These are phyloP conservation scores for Mycena latifolia DNA, from an alignment of 768 basidiomycete species.

Conservation along the genomic window DNA sequence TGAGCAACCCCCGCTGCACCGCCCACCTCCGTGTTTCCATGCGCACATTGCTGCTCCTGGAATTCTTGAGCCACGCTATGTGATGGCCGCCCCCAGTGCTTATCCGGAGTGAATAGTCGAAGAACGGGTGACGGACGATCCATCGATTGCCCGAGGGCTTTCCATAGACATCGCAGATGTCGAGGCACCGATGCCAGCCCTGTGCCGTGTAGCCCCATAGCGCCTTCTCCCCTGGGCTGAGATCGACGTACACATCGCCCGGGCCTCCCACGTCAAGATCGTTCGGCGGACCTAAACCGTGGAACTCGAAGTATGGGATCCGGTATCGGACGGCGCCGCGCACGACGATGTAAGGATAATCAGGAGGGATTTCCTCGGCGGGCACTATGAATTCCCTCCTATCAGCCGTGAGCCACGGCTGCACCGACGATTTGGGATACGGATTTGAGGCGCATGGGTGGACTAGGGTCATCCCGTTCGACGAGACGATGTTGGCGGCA, in stretches of 20 bases:
- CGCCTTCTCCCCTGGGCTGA: neutral
- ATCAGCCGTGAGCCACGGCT: constrained; percentile 4
- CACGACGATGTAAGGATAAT: neutral
- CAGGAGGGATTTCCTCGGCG: too few relatives aligned
- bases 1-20: neutral
- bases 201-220: constrained; percentile 5
- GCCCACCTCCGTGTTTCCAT: too few relatives aligned
- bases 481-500: too few relatives aligned
- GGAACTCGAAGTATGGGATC: constrained; percentile 12
- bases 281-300: neutral
- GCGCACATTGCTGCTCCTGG: neutral
- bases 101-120: neutral
- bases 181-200: constrained; percentile 7
- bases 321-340: neutral
- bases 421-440: neutral
- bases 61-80: constrained; percentile 7
- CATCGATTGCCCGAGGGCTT: neutral
- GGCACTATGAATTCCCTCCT: too few relatives aligned
- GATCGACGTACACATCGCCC: constrained; percentile 6
- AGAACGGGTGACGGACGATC: neutral
- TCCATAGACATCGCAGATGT: neutral
- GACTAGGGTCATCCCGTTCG: too few relatives aligned
- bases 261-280: constrained; percentile 3
- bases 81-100: neutral
- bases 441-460: constrained; percentile 6